Percentiles rank a stretch among this genome's conserved stretches.
phyloP scores from a whole-genome alignment of 2,329 filamentous ascomycete species.

The Pseudogymnoascus sp. region DNA sequence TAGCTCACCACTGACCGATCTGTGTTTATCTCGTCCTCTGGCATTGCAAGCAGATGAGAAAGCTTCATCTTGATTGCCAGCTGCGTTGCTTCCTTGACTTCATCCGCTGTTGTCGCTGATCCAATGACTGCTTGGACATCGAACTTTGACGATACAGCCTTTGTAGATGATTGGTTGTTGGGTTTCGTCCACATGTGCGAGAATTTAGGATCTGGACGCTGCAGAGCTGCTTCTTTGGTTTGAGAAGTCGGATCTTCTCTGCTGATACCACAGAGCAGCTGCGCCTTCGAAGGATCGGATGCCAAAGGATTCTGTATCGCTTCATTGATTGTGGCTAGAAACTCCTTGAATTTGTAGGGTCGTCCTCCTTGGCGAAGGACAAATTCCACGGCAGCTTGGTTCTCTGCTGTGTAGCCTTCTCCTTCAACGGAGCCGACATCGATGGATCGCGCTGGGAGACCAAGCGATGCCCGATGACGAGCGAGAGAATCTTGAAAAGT shows the following conservation, averaged over 20 bases:
- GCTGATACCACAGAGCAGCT: not conserved
- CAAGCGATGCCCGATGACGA: not conserved
- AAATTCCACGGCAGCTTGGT: slow-evolving; percentile 11
- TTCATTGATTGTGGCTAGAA: slow-evolving; percentile 20
- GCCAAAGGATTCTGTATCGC: slow-evolving; percentile 13
- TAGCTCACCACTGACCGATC: not conserved
- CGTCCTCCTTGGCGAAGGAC: slow-evolving; percentile 14
- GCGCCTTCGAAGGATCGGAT: not conserved
- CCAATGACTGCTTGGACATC: not conserved
- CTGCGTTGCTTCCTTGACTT: not conserved
- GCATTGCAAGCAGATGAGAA: not conserved
- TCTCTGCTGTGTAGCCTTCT: slow-evolving; percentile 14
- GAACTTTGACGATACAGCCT: not conserved
- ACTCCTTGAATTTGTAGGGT: slow-evolving; percentile 11
- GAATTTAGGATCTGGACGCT: not conserved
- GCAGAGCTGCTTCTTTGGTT: not conserved
- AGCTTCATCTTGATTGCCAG: not conserved
- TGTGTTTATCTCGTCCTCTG: not conserved
- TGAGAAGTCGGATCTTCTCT: not conserved
- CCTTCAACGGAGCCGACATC: slow-evolving; percentile 14
- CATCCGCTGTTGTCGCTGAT: not conserved
- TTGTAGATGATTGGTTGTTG: not conserved
- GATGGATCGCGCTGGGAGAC: slow-evolving; percentile 16
- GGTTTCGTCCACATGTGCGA: not conserved
- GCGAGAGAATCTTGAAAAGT: slow-evolving; percentile 13